Base-by-base conservation (phyloP, 2,329 filamentous ascomycete genomes). In the Bimuria novae-zelandiae region DNA sequence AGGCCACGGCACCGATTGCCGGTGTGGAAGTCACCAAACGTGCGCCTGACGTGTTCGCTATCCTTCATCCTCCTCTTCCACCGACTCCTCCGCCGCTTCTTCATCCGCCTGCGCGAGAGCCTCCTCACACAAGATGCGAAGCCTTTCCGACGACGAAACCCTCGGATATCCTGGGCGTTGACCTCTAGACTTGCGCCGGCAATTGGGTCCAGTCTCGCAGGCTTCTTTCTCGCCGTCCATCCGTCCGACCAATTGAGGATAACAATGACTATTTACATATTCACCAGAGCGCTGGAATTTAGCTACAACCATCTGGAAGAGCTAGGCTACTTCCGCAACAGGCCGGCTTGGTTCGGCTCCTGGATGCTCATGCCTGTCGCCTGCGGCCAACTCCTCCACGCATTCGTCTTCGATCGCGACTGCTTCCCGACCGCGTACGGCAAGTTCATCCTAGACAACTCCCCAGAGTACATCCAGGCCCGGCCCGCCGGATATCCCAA, bases 1-100 rank as follows among this genome's bases (percentile, higher is more conserved):
- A 77, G 74, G 55, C 70, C 67, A 10, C 71, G 73, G 50, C 59
- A 70, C 12, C 76, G 72, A 35, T 63, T 70, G 16, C 68, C 79
- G 1, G 55, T 80, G 14, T 72, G 77, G 60, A 78, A 75, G 56
- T 90, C 87, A 0, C 80, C 87, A 0, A 88, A 89, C 21, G 79
- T 94, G 45, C 84, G 92, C 50, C 80, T 96, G 8, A 93, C 92
- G 0, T 79, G 92, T 7, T 94, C 91, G 0, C 81, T 97, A 12
- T 92, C 92, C 14, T 83, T 89, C 2, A 91, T 97, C 58, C 82
- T 97, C 17, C 84, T 97, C 37, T 84, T 96, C 56, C 94, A 99
- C 72, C 86, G 94, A 25, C 80, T 96, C 1, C 85, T 97, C 22
- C 91, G 93, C 76, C 90, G 93, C 54, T 96, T 97, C 80, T 89